Base-by-base conservation (phyloP, 2,329 filamentous ascomycete species). In the Aspergillus vadensis region DNA sequence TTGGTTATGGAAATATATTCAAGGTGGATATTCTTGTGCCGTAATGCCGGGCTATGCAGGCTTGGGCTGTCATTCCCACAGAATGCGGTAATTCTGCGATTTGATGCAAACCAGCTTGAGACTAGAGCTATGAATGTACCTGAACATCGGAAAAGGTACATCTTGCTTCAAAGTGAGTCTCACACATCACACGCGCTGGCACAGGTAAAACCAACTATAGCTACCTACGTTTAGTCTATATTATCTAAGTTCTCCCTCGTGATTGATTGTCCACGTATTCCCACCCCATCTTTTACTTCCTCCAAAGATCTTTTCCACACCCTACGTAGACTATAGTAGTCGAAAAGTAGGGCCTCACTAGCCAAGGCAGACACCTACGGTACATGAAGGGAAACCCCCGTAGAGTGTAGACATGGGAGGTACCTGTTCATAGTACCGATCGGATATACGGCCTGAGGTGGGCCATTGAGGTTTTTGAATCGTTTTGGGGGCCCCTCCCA, bases 21-120 rank as follows among this genome's bases (percentile, higher is more conserved):
- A n/a, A 23, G 30, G 53, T 19, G 15, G 41, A n/a, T 43, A 41
- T 21, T 14, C 5, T 55, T 36, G 43, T 62, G 60, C 60, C 57
- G 57, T 59, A 53, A 60, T 62, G 48, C 57, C 60, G 57, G 25
- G 23, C 52, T 58, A 58, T 61, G 59, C 55, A 51, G 17, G 27
- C 15, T 17, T 10, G 21, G 27, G 38, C 47, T 52, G 55, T 61
- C 43, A 58, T 61, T 36, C n/a, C 39, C n/a, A n/a, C n/a, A n/a
- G n/a, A n/a, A n/a, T n/a, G n/a, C n/a, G n/a, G n/a, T n/a, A n/a
- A n/a, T n/a, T n/a, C n/a, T n/a, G n/a, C n/a, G n/a, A n/a, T n/a
- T n/a, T n/a, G n/a, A n/a, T n/a, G n/a, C n/a, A n/a, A n/a, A n/a
- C n/a, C n/a, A n/a, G n/a, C n/a, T n/a, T n/a, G n/a, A n/a, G n/a